Conservation (phyloP, 306 rosid genomes). For the Neltuma alba region DNA sequence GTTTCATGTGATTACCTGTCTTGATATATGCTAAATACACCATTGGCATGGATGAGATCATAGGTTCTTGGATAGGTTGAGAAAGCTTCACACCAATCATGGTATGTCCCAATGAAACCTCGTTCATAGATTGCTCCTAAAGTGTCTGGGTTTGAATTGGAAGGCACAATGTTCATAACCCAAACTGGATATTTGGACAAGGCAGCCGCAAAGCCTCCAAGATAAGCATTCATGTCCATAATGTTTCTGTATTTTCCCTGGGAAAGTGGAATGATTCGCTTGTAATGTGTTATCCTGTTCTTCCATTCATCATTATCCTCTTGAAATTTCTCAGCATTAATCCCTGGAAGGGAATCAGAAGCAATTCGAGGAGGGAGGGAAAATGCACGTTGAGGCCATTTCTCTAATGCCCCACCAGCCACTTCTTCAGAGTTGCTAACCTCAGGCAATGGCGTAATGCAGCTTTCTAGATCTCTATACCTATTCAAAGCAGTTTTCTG, state of each 20-base stretch:
- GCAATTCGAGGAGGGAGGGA: constrained; percentile 76
- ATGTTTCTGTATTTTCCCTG: constrained; percentile 76
- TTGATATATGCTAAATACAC: constrained; percentile 80
- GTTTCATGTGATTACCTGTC: constrained; percentile 59
- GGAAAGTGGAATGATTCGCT: constrained; percentile 52
- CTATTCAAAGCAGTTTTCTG: constrained; percentile 56
- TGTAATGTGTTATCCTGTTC: constrained; percentile 69
- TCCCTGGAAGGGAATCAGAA: constrained; percentile 66
- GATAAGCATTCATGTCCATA: constrained; percentile 91
- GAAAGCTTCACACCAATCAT: constrained; percentile 96
- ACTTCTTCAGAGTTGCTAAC: constrained; percentile 51
- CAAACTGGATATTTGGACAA: constrained; percentile 68
- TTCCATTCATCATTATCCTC: constrained; percentile 77
- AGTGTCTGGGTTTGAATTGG: constrained; percentile 70
- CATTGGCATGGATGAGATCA: constrained; percentile 86
- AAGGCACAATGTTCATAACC: constrained; percentile 92
- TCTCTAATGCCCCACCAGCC: constrained; percentile 82
- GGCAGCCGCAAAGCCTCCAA: constrained; percentile 89
- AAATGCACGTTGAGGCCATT: constrained; percentile 91
- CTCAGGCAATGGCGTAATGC: constrained; percentile 91
- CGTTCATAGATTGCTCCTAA: constrained; percentile 85
- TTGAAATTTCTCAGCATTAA: constrained; percentile 54
- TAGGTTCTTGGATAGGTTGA: constrained; percentile 96
- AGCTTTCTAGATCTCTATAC: constrained; percentile 74
- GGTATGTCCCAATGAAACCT: constrained; percentile 89